phyloP scores from a whole-genome alignment of 306 rosid species.

The Citrullus mucosospermus region DNA sequence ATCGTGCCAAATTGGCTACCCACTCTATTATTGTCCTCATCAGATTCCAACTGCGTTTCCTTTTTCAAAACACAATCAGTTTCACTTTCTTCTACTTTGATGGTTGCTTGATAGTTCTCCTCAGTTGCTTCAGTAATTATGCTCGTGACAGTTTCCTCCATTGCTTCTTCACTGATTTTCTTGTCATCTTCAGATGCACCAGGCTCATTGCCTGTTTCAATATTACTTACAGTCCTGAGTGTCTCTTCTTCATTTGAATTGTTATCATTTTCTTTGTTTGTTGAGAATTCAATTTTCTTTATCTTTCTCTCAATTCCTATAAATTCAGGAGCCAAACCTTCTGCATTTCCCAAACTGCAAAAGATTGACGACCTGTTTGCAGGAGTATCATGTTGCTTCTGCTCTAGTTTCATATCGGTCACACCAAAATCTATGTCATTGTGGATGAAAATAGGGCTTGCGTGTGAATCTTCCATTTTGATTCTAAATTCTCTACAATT shows the following conservation, averaged over 20 bases:
- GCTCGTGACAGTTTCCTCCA: conserved; percentile 19
- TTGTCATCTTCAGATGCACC: conserved; percentile 22
- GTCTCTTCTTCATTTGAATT: conserved; percentile 26
- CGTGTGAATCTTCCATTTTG: conserved; percentile 22
- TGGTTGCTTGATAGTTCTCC: conserved; percentile 21
- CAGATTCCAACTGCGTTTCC: neutral
- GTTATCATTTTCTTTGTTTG: conserved; percentile 23
- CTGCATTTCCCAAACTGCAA: conserved; percentile 21
- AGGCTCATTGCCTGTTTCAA: conserved; percentile 27
- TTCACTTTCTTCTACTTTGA: neutral
- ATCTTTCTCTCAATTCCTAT: conserved; percentile 15
- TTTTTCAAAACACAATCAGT: neutral
- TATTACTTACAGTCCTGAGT: conserved; percentile 10
- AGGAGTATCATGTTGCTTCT: conserved; percentile 20
- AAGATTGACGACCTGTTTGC: conserved; percentile 20
- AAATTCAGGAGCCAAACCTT: conserved; percentile 28
- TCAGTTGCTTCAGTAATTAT: conserved; percentile 9
- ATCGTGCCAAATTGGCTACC: neutral
- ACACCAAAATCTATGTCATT: conserved; percentile 18
- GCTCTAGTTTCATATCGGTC: conserved; percentile 19
- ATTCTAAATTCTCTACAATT: conserved; percentile 17
- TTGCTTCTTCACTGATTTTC: conserved; percentile 13
- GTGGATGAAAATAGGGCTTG: conserved; percentile 9
- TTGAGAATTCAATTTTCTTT: conserved; percentile 26
- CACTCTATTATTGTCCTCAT: neutral